Conservation (phyloP, 2,329 filamentous ascomycete species). For the Claviceps pusilla region DNA sequence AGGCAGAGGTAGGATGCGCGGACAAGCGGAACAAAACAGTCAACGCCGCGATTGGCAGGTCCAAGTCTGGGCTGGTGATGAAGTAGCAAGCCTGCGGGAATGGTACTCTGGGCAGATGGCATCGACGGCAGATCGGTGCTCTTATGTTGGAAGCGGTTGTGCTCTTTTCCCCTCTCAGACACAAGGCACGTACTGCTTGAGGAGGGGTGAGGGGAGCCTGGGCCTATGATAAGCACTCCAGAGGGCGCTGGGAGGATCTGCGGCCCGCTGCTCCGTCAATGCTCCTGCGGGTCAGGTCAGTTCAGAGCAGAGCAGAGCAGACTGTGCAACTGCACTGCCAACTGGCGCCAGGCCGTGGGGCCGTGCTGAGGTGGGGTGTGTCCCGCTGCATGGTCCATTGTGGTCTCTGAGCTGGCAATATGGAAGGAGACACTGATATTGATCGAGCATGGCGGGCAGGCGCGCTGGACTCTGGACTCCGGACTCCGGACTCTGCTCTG, state of each 20-base stretch:
- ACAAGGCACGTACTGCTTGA: not conserved
- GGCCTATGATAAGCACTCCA: no score
- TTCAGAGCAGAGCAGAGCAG: no score
- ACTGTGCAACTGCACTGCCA: not conserved
- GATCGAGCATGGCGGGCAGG: no score
- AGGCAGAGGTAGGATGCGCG: not conserved
- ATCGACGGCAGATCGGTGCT: not conserved
- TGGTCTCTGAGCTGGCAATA: no score
- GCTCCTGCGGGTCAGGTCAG: not conserved
- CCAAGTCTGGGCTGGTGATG: not conserved
- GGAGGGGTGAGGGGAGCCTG: no score
- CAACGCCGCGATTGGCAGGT: conserved; percentile 5
- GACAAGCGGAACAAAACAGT: not conserved
- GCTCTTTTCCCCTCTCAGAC: not conserved
- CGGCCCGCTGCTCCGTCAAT: not conserved
- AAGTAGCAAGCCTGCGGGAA: not conserved
- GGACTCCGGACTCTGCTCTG: no score
- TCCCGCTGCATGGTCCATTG: no score
- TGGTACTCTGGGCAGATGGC: conserved; percentile 1
- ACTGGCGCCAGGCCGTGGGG: not conserved
- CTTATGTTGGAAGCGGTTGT: not conserved
- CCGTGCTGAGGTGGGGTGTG: no score
- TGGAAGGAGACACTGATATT: no score
- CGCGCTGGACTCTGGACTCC: no score
- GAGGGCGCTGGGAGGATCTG: not conserved